Percentiles rank a stretch among this genome's conserved stretches.
Conservation (phyloP, 2,329 filamentous ascomycete genomes). For the Stemphylium beticola region DNA sequence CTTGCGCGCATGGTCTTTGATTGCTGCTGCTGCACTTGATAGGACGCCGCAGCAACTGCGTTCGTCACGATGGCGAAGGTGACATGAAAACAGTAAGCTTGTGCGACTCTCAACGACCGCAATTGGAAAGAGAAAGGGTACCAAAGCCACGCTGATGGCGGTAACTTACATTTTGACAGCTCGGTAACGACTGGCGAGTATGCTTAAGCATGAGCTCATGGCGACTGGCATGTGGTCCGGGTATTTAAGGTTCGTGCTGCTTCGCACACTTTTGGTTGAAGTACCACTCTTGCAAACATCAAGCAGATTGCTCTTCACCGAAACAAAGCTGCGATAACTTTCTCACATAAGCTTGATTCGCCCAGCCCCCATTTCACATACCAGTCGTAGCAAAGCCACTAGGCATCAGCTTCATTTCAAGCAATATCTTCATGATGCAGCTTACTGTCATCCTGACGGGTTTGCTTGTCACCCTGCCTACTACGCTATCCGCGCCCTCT, state of each 20-base stretch:
- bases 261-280: not conserved
- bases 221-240: not conserved
- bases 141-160: conserved; percentile 24
- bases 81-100: not conserved
- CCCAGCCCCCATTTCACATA: not conserved
- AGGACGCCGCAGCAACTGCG: not conserved
- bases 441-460: not conserved
- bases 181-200: conserved; percentile 7
- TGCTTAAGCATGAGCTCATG: conserved; percentile 3
- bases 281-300: not conserved
- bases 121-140: conserved; percentile 5
- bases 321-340: not conserved
- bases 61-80: conserved; percentile 11
- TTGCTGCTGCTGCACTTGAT: not conserved
- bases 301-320: not conserved
- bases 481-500: not conserved
- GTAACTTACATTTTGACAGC: conserved; percentile 26
- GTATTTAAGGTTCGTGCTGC: conserved; percentile 4
- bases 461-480: not conserved
- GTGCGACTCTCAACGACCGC: conserved; percentile 9
- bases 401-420: not conserved
- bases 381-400: no score
- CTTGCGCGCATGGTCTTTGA: conserved; percentile 1
- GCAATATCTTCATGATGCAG: not conserved
- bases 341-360: not conserved